Base-by-base conservation (phyloP, 2,329 filamentous ascomycete genomes). In the Dissoconium aciculare region DNA sequence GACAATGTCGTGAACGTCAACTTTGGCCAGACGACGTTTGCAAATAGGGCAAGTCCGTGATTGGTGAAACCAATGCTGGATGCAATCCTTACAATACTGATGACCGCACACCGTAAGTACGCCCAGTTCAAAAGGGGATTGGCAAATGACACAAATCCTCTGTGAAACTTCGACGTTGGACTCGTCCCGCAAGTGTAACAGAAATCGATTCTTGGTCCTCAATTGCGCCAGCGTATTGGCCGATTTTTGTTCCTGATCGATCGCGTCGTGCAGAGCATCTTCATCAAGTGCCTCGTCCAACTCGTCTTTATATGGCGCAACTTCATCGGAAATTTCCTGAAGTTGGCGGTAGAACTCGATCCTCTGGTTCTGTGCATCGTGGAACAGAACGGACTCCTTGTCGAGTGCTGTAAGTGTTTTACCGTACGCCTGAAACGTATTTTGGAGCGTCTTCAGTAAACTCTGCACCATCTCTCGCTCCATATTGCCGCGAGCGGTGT, bases 291-390 rank as follows among this genome's bases (percentile, higher is more conserved):
- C 62, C 9, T 69, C 60, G 13, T 74, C 66, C 13, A 69, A 57
- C 30, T 64, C 62, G 8, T 77, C 74, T 34, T 83, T 75, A 33
- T 79, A 80, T 1, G 78, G 75, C 4, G 71, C 68, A 0, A 95
- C 82, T 11, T 73, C 81, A 49, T 95, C 87, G 0, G 85, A 94
- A n/a, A 95, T 74, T 15, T 72, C 69, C 50, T 95, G 89, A 8
- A 95, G 64, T 47, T 94, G 84, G 4, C 78, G 74, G 50, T 95
- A 95, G 50, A 84, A 95, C 34, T 89, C 83, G 1, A 94, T 58
- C 10, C 89, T 75, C 21, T 74, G 66, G 46, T 95, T 95, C 72
- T 92, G 85, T 0, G 78, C 72, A 11, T 66, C 63, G 15, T 73
- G 77, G 51, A 92, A 89, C 15, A 73, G 59, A 27, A 87, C 76